A percentile compares a stretch with the other conserved stretches of the same genome.
Evolutionary conservation across 2,329 filamentous ascomycete genomes (phyloP).

Genomic region (Aspergillus latus): DNA sequence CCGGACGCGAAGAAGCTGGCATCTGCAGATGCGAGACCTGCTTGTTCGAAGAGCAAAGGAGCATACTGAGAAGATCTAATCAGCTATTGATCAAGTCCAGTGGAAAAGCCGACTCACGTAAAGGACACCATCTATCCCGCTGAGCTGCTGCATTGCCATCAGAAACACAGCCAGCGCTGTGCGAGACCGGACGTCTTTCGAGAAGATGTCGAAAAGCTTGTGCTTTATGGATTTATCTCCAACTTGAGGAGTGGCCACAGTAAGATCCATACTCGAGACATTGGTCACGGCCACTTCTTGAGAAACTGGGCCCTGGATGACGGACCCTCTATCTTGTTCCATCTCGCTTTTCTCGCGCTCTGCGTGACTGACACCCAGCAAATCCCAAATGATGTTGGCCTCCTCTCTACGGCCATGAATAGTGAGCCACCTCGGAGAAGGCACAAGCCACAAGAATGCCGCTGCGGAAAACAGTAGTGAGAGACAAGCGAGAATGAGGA

Average conservation of each 20-base stretch:
- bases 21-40: constrained; percentile 55
- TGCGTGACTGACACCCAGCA: constrained; percentile 45
- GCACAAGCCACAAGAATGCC: constrained; percentile 48
- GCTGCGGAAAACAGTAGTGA: constrained; percentile 41
- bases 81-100: not conserved
- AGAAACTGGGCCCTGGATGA: constrained; percentile 1
- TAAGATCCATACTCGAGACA: constrained; percentile 2
- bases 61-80: constrained; percentile 50
- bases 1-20: constrained; percentile 63
- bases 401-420: constrained; percentile 49
- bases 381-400: constrained; percentile 45
- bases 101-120: constrained; percentile 47
- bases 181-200: constrained; percentile 46
- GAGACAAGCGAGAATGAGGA: constrained; percentile 49
- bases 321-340: constrained; percentile 22
- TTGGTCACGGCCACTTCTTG: constrained; percentile 9
- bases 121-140: constrained; percentile 62
- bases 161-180: constrained; percentile 58
- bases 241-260: not conserved
- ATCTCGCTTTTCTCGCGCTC: constrained; percentile 53
- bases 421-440: constrained; percentile 61
- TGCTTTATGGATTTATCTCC: constrained; percentile 18
- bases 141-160: constrained; percentile 60
- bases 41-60: constrained; percentile 59
- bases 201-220: constrained; percentile 35